A percentile compares a stretch with the other conserved stretches of the same genome.
These are phyloP conservation scores for Curvularia sp. DNA, from an alignment of 2,329 filamentous ascomycete species.

Conservation along the genomic window DNA sequence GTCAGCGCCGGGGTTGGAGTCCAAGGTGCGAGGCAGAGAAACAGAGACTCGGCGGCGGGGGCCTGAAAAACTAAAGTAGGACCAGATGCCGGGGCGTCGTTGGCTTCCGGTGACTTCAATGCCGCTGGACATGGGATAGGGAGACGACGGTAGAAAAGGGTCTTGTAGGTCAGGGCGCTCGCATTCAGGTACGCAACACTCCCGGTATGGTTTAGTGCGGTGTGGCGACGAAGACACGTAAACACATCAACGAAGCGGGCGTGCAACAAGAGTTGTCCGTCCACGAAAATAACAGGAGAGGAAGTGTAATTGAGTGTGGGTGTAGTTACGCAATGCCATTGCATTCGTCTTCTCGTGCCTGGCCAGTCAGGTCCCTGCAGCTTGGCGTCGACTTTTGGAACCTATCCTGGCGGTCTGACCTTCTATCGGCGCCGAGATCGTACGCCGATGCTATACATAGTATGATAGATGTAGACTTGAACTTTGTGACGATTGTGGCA, in stretches of 20 bases:
- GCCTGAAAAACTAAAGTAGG: slow-evolving; percentile 58
- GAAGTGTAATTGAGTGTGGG: slow-evolving; percentile 10
- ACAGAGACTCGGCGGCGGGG: slow-evolving; percentile 61
- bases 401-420: slow-evolving; percentile 5
- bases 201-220: slow-evolving; percentile 20
- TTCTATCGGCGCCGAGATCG: slow-evolving; percentile 15
- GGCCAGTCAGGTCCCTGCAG: slow-evolving; percentile 26
- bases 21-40: slow-evolving; percentile 55
- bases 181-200: slow-evolving; percentile 30
- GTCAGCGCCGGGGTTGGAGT: slow-evolving; percentile 41
- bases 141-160: slow-evolving; percentile 34
- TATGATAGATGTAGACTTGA: not conserved
- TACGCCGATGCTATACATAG: slow-evolving; percentile 14
- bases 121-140: slow-evolving; percentile 61
- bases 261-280: slow-evolving; percentile 20
- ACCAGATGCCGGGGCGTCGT: slow-evolving; percentile 60
- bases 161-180: slow-evolving; percentile 28
- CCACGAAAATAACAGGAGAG: slow-evolving; percentile 1
- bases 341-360: slow-evolving; percentile 30
- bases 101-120: slow-evolving; percentile 54
- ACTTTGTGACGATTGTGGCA: not conserved
- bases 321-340: slow-evolving; percentile 23
- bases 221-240: slow-evolving; percentile 13
- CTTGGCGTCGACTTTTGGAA: slow-evolving; percentile 28
- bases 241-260: slow-evolving; percentile 9